Evolutionary conservation across 805 yeast genomes (phyloP), one percentile per base, ranked within the genome.

Genomic region (Candida coleopterorum): DNA sequence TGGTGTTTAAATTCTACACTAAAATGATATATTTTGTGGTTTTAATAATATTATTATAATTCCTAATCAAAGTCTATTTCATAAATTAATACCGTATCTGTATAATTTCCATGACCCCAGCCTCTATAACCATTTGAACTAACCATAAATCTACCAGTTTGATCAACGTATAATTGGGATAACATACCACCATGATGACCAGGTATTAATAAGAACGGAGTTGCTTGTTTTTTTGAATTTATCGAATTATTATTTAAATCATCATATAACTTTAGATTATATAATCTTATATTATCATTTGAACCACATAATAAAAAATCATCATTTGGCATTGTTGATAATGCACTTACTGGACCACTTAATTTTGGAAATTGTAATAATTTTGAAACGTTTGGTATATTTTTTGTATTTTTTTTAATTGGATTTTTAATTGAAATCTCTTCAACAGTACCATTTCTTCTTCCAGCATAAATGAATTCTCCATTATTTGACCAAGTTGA

Each of bases 101-200:
- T 81, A 17, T 82, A 74, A 25, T 69, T 64, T 3, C 95, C 88
- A 47, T 82, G 88, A 1, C 72, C 73, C 97, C 97, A 90, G 4
- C 98, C 98, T 50, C 97, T 74, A 44, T 85, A 86, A 8, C 98
- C 98, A 55, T 95, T 83, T 1, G 97, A 81, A 50, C 95, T 82
- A 5, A 90, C 74, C 81, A 93, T 70, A 56, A 85, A 93, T 43
- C 93, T 64, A 26, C 94, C 86, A 2, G 93, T 82, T 21, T 90
- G 90, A 57, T 90, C 97, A 16, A 89, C 81, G 37, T 76, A 69
- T 44, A 93, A 63, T 35, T 79, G 77, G 32, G 95, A 83, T 23
- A 93, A 64, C 3, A 78, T 76, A 18, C 97, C 96, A 33, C 98
- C 97, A 52, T 86, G 96, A 57, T 93, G 97, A 1, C 98, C 97